Evolutionary conservation across 140 eudicot genomes (phyloP).

Genomic region (Erigeron philadelphicus): DNA sequence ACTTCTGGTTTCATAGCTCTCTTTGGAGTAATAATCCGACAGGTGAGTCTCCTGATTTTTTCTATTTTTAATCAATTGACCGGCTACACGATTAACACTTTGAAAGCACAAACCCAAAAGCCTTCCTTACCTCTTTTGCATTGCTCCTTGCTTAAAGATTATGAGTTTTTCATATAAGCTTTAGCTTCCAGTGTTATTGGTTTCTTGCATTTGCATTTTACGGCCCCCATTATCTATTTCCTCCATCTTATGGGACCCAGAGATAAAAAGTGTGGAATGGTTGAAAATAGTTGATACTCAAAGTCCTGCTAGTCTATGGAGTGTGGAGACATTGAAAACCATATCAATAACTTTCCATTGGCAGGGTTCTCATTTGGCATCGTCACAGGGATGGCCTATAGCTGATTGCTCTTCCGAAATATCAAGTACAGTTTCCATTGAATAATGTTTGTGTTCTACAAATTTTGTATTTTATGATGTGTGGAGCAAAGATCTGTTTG

Average conservation of each 20-base stretch:
- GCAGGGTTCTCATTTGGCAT: slow-evolving; percentile 83
- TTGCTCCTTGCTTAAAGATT: not conserved
- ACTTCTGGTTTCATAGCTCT: slow-evolving; percentile 67
- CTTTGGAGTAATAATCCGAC: slow-evolving; percentile 60
- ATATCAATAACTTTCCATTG: slow-evolving; percentile 11
- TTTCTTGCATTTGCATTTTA: slow-evolving; percentile 2
- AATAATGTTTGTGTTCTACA: not conserved
- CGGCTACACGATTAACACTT: not conserved
- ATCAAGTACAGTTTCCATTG: slow-evolving; percentile 47
- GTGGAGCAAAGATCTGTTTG: not conserved
- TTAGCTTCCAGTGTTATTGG: not conserved
- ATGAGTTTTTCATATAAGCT: not conserved
- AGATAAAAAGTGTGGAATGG: not conserved
- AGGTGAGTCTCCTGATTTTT: slow-evolving; percentile 37
- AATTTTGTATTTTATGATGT: not conserved
- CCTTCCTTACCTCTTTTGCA: not conserved
- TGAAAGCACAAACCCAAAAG: not conserved
- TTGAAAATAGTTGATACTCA: not conserved
- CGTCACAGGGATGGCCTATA: slow-evolving; percentile 64
- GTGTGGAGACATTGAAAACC: not conserved
- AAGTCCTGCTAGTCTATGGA: not conserved
- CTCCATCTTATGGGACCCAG: slow-evolving; percentile 3
- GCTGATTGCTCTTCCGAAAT: slow-evolving; percentile 59
- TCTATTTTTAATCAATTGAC: not conserved
- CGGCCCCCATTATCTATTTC: not conserved